Conservation (phyloP, 2,329 filamentous ascomycete species). For the Phialophora macrospora region DNA sequence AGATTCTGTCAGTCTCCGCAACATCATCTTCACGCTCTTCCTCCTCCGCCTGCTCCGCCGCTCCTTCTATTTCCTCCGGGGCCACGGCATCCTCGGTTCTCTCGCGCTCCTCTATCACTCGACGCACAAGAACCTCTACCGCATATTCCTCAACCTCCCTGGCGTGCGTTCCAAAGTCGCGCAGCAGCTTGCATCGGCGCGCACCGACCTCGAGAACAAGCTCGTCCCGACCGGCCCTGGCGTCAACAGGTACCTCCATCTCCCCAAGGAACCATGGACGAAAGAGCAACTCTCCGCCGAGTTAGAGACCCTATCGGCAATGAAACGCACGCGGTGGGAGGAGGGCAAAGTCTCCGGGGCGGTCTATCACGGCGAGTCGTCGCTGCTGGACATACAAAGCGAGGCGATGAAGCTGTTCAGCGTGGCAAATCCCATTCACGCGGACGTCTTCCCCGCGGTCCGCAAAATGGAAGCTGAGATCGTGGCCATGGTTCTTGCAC, state of each 20-base stretch:
- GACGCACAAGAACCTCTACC: constrained; percentile 75
- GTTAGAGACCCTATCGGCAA: constrained; percentile 74
- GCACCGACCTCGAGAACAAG: constrained; percentile 81
- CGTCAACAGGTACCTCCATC: constrained; percentile 71
- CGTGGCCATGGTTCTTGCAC: constrained; percentile 85
- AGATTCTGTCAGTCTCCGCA: constrained; percentile 66
- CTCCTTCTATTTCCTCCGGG: constrained; percentile 80
- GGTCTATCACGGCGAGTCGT: constrained; percentile 91
- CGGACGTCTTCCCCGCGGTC: constrained; percentile 96
- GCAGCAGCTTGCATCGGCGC: constrained; percentile 78
- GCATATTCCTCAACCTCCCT: constrained; percentile 81
- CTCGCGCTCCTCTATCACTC: constrained; percentile 74
- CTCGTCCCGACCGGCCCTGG: constrained; percentile 75
- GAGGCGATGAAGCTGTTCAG: constrained; percentile 94
- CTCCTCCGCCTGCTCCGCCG: constrained; percentile 81
- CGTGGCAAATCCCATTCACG: constrained; percentile 94
- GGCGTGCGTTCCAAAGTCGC: constrained; percentile 86
- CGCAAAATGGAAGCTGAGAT: constrained; percentile 99
- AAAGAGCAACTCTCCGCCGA: constrained; percentile 79
- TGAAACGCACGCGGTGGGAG: constrained; percentile 97
- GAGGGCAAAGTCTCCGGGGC: constrained; percentile 92
- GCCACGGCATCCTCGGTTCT: constrained; percentile 83
- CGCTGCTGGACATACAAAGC: constrained; percentile 80
- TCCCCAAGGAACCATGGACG: constrained; percentile 84
- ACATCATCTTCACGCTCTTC: constrained; percentile 88